Conservation (phyloP, 176 grass and related monocot genomes). For the Oryza glaberrima region DNA sequence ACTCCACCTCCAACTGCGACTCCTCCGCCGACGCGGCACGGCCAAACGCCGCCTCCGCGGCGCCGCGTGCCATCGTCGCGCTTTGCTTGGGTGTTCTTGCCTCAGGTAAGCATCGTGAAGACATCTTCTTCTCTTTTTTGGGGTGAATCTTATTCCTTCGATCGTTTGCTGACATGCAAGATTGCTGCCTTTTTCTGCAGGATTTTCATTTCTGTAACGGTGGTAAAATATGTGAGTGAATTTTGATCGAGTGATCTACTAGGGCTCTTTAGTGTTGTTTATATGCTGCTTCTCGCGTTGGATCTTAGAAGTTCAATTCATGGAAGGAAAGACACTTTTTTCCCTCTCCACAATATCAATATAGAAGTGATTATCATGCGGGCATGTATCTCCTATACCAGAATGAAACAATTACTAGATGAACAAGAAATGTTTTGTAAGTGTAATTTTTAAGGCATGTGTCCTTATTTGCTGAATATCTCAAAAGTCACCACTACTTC, state of each 20-base stretch:
- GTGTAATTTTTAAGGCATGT: no score
- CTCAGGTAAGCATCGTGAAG: conserved; percentile 35
- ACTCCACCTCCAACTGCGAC: conserved; percentile 93
- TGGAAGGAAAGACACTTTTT: no score
- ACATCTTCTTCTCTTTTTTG: neutral
- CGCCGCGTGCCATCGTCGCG: neutral
- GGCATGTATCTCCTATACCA: no score
- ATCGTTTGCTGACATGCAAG: neutral
- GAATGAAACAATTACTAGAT: no score
- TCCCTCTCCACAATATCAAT: no score
- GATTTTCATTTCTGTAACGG: conserved; percentile 20
- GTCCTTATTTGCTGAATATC: no score
- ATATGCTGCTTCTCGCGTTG: neutral
- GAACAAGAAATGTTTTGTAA: no score
- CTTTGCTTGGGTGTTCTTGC: conserved; percentile 29
- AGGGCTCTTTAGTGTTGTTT: neutral
- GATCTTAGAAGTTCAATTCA: no score
- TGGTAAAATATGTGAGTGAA: neutral
- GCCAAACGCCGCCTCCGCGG: neutral
- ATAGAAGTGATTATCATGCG: no score
- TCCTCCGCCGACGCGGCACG: conserved; percentile 42
- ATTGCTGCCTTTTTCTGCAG: conserved; percentile 1
- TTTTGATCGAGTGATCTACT: conserved; percentile 3
- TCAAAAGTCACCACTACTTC: no score
- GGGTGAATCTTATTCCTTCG: neutral